These are phyloP conservation scores for Metschnikowia corniflorae DNA, from an alignment of 805 yeast genomes.

Conservation along the genomic window DNA sequence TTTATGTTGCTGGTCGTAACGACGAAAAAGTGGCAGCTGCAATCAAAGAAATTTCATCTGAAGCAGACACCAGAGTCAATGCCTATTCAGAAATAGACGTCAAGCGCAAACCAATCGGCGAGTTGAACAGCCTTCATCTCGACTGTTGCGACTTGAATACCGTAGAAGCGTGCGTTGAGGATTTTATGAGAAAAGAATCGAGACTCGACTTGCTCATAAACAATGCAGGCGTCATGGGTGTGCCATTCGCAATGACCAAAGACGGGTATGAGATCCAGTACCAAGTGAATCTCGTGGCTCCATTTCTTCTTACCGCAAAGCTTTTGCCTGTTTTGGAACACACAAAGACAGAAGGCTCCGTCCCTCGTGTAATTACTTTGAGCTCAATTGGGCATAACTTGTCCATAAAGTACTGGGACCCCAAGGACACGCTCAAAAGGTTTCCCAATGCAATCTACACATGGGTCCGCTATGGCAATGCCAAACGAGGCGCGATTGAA, in stretches of 20 bases:
- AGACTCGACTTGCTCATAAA: conserved; percentile 33
- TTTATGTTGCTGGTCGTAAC: conserved; percentile 37
- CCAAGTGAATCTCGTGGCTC: conserved; percentile 38
- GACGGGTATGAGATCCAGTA: conserved; percentile 40
- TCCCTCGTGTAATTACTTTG: conserved; percentile 31
- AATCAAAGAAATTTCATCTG: conserved; percentile 29
- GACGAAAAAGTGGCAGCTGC: conserved; percentile 31
- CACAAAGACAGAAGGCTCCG: conserved; percentile 13
- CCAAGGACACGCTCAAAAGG: conserved; percentile 21
- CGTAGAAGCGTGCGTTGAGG: conserved; percentile 20
- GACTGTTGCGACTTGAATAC: conserved; percentile 18
- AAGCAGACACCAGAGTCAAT: conserved; percentile 28
- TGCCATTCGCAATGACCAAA: conserved; percentile 32
- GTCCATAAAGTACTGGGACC: conserved; percentile 23
- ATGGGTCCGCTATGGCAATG: conserved; percentile 35
- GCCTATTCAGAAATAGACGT: conserved; percentile 27
- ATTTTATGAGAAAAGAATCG: conserved; percentile 23
- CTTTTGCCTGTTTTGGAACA: conserved; percentile 26
- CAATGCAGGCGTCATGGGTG: conserved; percentile 42
- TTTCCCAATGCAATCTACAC: conserved; percentile 26
- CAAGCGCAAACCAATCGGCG: conserved; percentile 15
- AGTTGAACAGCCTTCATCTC: conserved; percentile 12
- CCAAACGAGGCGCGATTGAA: conserved; percentile 34
- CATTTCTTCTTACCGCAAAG: conserved; percentile 30
- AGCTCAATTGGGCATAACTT: conserved; percentile 33